Evolutionary conservation across 2,329 filamentous ascomycete species (phyloP).

Genomic region (Sclerotinia borealis): DNA sequence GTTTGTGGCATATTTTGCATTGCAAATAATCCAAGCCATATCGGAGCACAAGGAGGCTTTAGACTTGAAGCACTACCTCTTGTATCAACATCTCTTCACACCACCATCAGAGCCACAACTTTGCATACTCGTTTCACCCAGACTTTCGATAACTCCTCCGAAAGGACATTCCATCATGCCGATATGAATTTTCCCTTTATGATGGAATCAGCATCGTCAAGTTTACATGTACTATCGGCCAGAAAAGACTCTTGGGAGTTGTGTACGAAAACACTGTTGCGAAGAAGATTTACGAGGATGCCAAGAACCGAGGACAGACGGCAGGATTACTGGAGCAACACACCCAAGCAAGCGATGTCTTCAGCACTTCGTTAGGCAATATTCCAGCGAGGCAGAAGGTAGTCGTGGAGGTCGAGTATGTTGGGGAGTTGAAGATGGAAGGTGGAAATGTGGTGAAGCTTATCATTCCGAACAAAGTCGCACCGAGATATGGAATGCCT

Average conservation of each 20-base stretch:
- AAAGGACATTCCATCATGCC: slow-evolving; percentile 45
- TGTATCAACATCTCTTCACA: slow-evolving; percentile 50
- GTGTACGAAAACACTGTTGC: slow-evolving; percentile 63
- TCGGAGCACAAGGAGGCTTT: background rate
- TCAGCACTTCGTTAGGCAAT: slow-evolving; percentile 62
- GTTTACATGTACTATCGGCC: slow-evolving; percentile 59
- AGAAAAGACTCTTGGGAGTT: slow-evolving; percentile 53
- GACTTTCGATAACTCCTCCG: slow-evolving; percentile 54
- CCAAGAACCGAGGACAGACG: slow-evolving; percentile 51
- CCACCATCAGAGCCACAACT: slow-evolving; percentile 51
- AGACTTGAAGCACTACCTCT: slow-evolving; percentile 44
- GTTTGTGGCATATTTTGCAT: background rate
- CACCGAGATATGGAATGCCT: slow-evolving; percentile 59
- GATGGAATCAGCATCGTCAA: slow-evolving; percentile 65
- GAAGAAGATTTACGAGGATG: slow-evolving; percentile 51
- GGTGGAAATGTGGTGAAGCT: slow-evolving; percentile 59
- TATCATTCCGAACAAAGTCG: slow-evolving; percentile 61
- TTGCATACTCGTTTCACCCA: slow-evolving; percentile 46
- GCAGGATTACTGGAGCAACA: slow-evolving; percentile 62
- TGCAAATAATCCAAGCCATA: background rate
- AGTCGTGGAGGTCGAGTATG: slow-evolving; percentile 56
- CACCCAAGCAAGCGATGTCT: slow-evolving; percentile 55
- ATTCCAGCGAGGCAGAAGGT: slow-evolving; percentile 53
- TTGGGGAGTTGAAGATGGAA: slow-evolving; percentile 66
- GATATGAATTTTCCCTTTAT: slow-evolving; percentile 66